Base-by-base conservation (phyloP, 2,329 filamentous ascomycete genomes). In the Aureobasidium sp. region DNA sequence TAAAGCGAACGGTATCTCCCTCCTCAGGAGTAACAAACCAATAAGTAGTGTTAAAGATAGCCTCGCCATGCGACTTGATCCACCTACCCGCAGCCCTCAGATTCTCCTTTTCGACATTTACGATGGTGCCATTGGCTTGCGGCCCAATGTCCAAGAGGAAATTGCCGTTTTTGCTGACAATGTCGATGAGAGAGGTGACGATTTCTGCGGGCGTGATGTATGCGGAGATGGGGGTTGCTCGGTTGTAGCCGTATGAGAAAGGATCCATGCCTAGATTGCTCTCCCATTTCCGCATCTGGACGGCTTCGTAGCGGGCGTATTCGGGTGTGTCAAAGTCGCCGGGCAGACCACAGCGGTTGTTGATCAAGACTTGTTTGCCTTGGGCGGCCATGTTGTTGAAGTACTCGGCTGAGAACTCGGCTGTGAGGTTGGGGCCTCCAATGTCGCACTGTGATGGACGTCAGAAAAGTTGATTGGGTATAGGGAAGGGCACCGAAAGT, bases 261-360 rank as follows among this genome's bases (percentile, higher is more conserved):
- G 83, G 83, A 66, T 86, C 83, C 80, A 86, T 82, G 41, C 83
- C 83, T 45, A 77, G 76, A 70, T 80, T 86, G 44, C 73, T 79
- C 71, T 86, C 84, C 83, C 83, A 86, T 70, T 86, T 85, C 31
- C 81, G 75, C 36, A 74, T 69, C 69, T 83, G 81, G 9, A 79
- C 77, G 3, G 78, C 75, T 2, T 74, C 71, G 68, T 80, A 83
- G 8, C 75, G 76, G 31, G 75, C 73, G 68, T 85, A 86, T 68
- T 86, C 83, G 0, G 83, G 83, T 1, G 83, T 86, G 68, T 85
- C 82, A 66, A 84, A 86, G 71, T 86, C 82, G 14, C 78, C 77
- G 0, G 79, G 74, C 0, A 83, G 70, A 3, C 83, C 83, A 69
- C 84, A 86, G 8, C 83, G 79, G 49, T 77, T 77, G 71, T 86